Base-by-base conservation (phyloP, 768 basidiomycete genomes). In the Tulasnella sp. region DNA sequence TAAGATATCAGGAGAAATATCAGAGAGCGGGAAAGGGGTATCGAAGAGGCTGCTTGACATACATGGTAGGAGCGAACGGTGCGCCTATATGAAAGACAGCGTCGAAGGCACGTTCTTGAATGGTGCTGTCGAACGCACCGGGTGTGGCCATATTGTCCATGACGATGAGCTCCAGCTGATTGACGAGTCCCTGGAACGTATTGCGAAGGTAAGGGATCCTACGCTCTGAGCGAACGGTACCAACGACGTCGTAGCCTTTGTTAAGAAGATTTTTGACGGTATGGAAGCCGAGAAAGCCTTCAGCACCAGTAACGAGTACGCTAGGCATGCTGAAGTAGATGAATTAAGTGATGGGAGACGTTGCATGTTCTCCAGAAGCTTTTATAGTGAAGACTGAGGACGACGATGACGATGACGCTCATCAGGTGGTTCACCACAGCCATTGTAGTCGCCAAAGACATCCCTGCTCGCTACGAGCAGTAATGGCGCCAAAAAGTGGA, bases 201-300 rank as follows among this genome's bases (percentile, higher is more conserved):
- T 21, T 39, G 19, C 32, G 21, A 23, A 54, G 21, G 37, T 54
- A 54, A 4, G 39, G 17, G 5, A 40, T 17, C 25, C 42, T 54
- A 15, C 37, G 27, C 17, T 19, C 36, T 14, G 52, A 54, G 12
- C 52, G 35, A n/a, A 54, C 31, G 19, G 52, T 54, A 4, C 52
- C 52, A 11, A 54, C 52, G 39, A 54, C 52, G 12, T 36, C 29
- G 32, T 54, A 39, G 37, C 52, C 52, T 6, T 71, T 68, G 60
- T 83, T 76, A 11, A 88, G 75, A 12, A 84, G 71, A 8, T 62
- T 63, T 35, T 71, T 70, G 17, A 78, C 76, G 48, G 83, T 71
- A 77, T 82, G 83, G 7, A 71, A 67, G n/a, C 78, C 80, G 54
- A 82, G 72, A 65, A 72, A 83, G 31, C 80, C 79, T 61, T 76